phyloP scores from a whole-genome alignment of 169 alveolate species.

The Babesia ovata region DNA sequence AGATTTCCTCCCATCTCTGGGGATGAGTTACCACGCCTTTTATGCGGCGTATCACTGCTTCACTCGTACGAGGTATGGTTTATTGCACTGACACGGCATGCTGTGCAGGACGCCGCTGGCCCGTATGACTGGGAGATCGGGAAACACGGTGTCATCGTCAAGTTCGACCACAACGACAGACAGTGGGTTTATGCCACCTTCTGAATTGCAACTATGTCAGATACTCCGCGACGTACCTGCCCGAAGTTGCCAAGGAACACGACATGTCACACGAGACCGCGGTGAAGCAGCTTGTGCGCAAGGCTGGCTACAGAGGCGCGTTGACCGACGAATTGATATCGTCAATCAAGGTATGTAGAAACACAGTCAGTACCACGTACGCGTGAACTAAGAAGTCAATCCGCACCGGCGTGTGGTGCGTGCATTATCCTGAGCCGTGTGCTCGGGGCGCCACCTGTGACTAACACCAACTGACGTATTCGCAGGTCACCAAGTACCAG shows the following conservation, averaged over 20 bases:
- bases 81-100: not conserved
- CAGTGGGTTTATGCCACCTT: conserved; percentile 4
- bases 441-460: not conserved
- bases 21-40: conserved; percentile 20
- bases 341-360: conserved; percentile 27
- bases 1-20: conserved; percentile 38
- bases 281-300: conserved; percentile 32
- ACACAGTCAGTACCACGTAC: not conserved
- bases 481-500: conserved; percentile 58
- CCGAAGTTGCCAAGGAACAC: conserved; percentile 74
- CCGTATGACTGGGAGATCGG: conserved; percentile 74
- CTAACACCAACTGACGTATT: not conserved
- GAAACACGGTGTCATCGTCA: conserved; percentile 68
- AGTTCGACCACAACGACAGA: conserved; percentile 42
- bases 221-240: conserved; percentile 74
- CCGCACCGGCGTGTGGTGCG: too few relatives aligned
- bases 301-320: conserved; percentile 49
- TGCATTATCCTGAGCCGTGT: too few relatives aligned
- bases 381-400: too few relatives aligned
- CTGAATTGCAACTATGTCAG: not conserved
- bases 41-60: conserved; percentile 47
- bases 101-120: conserved; percentile 57
- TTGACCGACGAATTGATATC: conserved; percentile 10
- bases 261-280: conserved; percentile 53
- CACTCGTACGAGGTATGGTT: conserved; percentile 56